Conservation (phyloP, 768 basidiomycete genomes). For the Suillus hirtellus region DNA sequence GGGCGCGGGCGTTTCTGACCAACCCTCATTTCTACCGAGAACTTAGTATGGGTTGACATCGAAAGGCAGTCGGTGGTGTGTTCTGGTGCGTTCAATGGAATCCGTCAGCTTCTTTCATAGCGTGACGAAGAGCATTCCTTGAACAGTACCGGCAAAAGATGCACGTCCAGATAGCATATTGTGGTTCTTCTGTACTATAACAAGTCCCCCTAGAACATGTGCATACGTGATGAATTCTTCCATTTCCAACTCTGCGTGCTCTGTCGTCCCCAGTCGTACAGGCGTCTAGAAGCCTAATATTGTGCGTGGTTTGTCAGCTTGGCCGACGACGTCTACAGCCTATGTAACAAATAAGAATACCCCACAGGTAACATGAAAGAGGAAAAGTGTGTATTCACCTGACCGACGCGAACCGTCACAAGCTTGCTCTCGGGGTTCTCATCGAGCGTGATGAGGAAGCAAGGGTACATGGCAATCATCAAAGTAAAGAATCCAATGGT, state of each 20-base stretch:
- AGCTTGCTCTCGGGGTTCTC: slow-evolving; percentile 85
- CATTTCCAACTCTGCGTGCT: slow-evolving; percentile 93
- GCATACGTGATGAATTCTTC: slow-evolving; percentile 94
- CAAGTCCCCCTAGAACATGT: slow-evolving; percentile 89
- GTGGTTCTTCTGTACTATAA: slow-evolving; percentile 86
- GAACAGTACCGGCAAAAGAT: no score
- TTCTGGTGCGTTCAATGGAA: no score
- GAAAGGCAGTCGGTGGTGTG: no score
- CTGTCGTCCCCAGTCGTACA: slow-evolving; percentile 91
- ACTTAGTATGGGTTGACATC: no score
- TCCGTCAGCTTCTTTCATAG: no score
- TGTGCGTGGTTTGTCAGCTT: slow-evolving; percentile 95
- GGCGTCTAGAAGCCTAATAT: slow-evolving; percentile 99
- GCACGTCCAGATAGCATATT: no score
- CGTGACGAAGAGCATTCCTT: no score
- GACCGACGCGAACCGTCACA: slow-evolving; percentile 93
- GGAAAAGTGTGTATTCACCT: slow-evolving; percentile 44
- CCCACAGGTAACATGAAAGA: neutral
- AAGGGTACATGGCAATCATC: slow-evolving; percentile 94
- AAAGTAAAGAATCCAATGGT: slow-evolving; percentile 99
- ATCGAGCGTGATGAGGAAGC: slow-evolving; percentile 96
- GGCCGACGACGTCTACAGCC: slow-evolving; percentile 96
- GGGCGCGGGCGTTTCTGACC: no score
- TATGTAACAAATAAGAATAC: slow-evolving; percentile 32
- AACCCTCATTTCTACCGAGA: no score